These are phyloP conservation scores for Magnaporthiopsis rhizophila DNA, from an alignment of 2,329 filamentous ascomycete species.

Conservation along the genomic window DNA sequence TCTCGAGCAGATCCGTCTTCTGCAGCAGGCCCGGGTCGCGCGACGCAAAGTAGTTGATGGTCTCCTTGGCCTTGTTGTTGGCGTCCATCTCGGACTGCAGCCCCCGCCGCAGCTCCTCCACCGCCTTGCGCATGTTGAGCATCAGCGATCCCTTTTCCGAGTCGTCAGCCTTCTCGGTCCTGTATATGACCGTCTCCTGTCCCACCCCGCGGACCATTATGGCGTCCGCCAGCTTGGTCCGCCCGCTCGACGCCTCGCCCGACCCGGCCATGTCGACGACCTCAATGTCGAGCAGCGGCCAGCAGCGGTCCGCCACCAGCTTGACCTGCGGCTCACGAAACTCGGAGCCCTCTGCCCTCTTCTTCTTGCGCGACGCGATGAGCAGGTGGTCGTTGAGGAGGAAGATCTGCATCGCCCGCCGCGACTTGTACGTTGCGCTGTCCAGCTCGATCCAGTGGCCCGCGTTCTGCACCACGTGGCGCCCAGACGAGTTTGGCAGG, in stretches of 20 bases:
- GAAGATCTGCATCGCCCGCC: constrained; percentile 82
- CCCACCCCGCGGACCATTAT: constrained; percentile 83
- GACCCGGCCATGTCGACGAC: constrained; percentile 77
- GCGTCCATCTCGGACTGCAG: constrained; percentile 82
- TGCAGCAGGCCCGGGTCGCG: constrained; percentile 69
- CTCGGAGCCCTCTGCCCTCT: constrained; percentile 62
- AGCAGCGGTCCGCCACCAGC: constrained; percentile 88
- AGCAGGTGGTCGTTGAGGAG: constrained; percentile 91
- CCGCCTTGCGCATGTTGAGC: constrained; percentile 83
- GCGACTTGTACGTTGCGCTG: constrained; percentile 92
- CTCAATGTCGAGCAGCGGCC: constrained; percentile 87
- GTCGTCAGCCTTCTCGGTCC: constrained; percentile 73
- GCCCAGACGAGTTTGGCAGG: constrained; percentile 79
- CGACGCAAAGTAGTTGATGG: constrained; percentile 77
- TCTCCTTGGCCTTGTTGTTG: constrained; percentile 74
- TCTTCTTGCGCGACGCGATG: constrained; percentile 87
- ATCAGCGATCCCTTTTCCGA: constrained; percentile 74
- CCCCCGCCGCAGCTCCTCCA: constrained; percentile 83
- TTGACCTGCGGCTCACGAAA: constrained; percentile 55
- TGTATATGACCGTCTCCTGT: constrained; percentile 88
- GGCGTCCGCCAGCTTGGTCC: constrained; percentile 68
- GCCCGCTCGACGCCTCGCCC: constrained; percentile 45
- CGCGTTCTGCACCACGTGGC: constrained; percentile 89
- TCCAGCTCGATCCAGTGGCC: constrained; percentile 94
- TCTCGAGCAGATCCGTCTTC: constrained; percentile 73